Base-by-base conservation (phyloP, 2,329 filamentous ascomycete genomes). In the Botrytis hyacinthi region DNA sequence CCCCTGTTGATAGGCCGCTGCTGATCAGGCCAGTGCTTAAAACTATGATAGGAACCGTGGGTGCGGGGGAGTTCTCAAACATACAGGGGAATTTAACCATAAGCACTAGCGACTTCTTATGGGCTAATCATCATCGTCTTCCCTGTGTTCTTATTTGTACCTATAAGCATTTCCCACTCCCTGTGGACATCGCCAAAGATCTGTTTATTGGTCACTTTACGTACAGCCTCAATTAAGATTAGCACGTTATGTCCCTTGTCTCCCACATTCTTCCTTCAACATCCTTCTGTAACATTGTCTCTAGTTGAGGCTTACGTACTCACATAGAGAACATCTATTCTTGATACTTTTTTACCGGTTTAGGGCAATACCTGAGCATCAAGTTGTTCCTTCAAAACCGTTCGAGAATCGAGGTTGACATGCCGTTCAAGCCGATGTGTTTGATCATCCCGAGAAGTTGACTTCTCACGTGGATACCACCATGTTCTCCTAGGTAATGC, bases 231-330 rank as follows among this genome's bases (percentile, higher is more conserved):
- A 46, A 44, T 68, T 26, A 60, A 68, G 37, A 69, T 72, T 72
- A 32, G 59, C 32, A 40, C 26, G 8, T 68, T 42, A 10, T 26
- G 4, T 35, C 35, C 29, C 70, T 61, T 57, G 61, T 46, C 29
- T 35, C 35, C 20, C 37, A 59, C 7, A 68, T 29, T 69, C 37
- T 69, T 72, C 71, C 71, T 72, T 61, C 62, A 22, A 54, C 71
- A 72, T 72, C 71, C 62, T 68, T 68, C 46, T 72, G 71, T n/a
- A 68, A 72, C 71, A 29, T 59, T 35, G 69, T 59, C 8, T 68
- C 40, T 67, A 51, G 29, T 57, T 37, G 22, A 57, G 62, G 29
- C 29, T 68, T 60, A 14, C 40, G 44, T 54, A 26, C 44, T 51
- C 40, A n/a, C 20, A 29, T n/a, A 22, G 37, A 40, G 14, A 57